Percentiles rank a stretch among this genome's conserved stretches.
Evolutionary conservation across 495 filamentous ascomycete species (phyloP).

Genomic region (Penicillium macrosclerotiorum): DNA sequence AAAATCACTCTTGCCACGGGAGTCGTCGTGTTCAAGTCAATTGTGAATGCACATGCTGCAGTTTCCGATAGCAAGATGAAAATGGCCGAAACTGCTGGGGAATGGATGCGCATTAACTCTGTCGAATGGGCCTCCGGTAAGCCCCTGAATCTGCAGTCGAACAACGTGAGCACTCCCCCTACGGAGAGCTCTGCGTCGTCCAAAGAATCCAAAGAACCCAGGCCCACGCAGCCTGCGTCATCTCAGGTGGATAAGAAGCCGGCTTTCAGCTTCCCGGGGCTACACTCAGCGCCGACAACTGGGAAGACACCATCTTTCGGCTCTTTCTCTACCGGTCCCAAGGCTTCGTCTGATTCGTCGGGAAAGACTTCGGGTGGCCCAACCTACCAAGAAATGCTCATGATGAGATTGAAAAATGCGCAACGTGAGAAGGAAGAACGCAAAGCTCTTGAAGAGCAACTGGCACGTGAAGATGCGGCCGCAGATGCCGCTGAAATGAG

Average conservation of each 20-base stretch:
- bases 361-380: slow-evolving; percentile 35
- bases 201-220: slow-evolving; percentile 2
- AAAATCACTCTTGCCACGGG: slow-evolving; percentile 54
- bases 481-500: slow-evolving; percentile 44
- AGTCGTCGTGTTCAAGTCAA: slow-evolving; percentile 55
- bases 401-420: slow-evolving; percentile 61
- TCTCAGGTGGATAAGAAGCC: no score
- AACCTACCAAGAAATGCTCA: slow-evolving; percentile 57
- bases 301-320: slow-evolving; percentile 49
- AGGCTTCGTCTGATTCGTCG: slow-evolving; percentile 27
- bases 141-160: slow-evolving; percentile 43
- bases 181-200: slow-evolving; percentile 14
- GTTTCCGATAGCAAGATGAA: slow-evolving; percentile 53
- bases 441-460: slow-evolving; percentile 53
- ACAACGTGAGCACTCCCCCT: slow-evolving; percentile 9
- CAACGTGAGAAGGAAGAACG: slow-evolving; percentile 52
- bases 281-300: slow-evolving; percentile 29
- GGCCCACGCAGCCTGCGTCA: slow-evolving; percentile 12
- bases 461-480: slow-evolving; percentile 49
- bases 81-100: slow-evolving; percentile 28
- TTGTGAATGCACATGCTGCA: slow-evolving; percentile 60
- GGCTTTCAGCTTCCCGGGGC: slow-evolving; percentile 37
- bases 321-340: slow-evolving; percentile 42
- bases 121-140: slow-evolving; percentile 56
- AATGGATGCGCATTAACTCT: slow-evolving; percentile 50